Evolutionary conservation across 2,329 filamentous ascomycete species (phyloP).

Genomic region (Westerdykella aurantiaca): DNA sequence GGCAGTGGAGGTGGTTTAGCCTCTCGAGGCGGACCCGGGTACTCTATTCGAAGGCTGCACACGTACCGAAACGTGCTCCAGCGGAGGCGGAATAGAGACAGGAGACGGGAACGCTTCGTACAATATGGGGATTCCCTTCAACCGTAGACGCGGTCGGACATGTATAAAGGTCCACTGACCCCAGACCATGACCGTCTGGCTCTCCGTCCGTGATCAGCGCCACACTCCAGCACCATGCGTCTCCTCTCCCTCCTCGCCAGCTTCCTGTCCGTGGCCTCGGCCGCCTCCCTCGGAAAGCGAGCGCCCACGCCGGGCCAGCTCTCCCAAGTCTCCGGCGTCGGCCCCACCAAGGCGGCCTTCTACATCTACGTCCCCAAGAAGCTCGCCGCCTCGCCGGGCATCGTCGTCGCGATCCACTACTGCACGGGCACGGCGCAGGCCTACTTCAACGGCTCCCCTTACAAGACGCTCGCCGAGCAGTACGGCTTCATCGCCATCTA

Average conservation of each 20-base stretch:
- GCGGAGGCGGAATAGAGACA: background rate
- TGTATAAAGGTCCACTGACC: conserved; percentile 1
- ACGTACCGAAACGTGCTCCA: background rate
- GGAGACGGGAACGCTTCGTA: background rate
- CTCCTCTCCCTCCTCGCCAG: conserved; percentile 16
- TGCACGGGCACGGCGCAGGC: conserved; percentile 51
- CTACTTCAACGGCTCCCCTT: conserved; percentile 47
- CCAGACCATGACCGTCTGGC: background rate
- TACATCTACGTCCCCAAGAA: conserved; percentile 48
- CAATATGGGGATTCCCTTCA: conserved; percentile 3
- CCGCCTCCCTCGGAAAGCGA: conserved; percentile 19
- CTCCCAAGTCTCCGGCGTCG: conserved; percentile 40
- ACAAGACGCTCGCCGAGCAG: conserved; percentile 49
- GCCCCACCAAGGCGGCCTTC: conserved; percentile 46
- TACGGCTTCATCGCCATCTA: conserved; percentile 59
- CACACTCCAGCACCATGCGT: conserved; percentile 14
- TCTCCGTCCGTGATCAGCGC: conserved; percentile 1
- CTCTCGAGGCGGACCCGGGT: background rate
- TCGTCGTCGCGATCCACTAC: conserved; percentile 53
- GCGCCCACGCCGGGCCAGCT: conserved; percentile 26
- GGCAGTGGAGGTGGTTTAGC: too few species aligned
- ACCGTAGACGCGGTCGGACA: conserved; percentile 1
- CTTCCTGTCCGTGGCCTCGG: conserved; percentile 17
- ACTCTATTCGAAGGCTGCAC: background rate
- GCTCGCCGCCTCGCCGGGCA: conserved; percentile 43